Conservation (phyloP, 2,329 filamentous ascomycete genomes). For the Colletotrichum magnum region DNA sequence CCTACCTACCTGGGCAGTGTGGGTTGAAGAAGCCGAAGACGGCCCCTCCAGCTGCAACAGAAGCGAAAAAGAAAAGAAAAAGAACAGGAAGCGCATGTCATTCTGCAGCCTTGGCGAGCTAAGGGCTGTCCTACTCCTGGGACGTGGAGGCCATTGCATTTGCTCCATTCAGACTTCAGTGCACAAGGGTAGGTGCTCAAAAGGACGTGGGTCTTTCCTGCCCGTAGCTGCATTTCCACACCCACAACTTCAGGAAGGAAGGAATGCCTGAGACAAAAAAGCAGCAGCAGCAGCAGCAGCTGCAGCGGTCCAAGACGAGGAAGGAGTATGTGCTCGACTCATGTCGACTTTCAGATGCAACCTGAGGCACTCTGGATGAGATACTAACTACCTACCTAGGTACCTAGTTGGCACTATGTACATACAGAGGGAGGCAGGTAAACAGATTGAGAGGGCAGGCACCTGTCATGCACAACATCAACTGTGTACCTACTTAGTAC, state of each 20-base stretch:
- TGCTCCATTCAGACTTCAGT: too few relatives aligned
- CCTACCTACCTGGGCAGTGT: background rate
- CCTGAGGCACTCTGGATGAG: background rate
- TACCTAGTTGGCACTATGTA: too few relatives aligned
- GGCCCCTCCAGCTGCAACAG: slow-evolving; percentile 27
- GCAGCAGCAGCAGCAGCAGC: background rate
- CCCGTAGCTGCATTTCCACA: slow-evolving; percentile 7
- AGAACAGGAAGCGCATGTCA: slow-evolving; percentile 30
- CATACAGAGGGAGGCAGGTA: too few relatives aligned
- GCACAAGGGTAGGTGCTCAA: background rate
- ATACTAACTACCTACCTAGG: too few relatives aligned
- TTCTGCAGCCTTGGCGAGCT: slow-evolving; percentile 23
- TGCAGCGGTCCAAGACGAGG: background rate
- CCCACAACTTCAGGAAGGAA: background rate
- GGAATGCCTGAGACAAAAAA: background rate
- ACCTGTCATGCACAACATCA: slow-evolving; percentile 3
- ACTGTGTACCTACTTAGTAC: too few relatives aligned
- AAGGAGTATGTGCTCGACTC: background rate
- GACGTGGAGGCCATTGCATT: background rate
- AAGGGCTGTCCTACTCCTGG: slow-evolving; percentile 10
- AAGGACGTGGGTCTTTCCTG: slow-evolving; percentile 28
- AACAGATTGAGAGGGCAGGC: background rate
- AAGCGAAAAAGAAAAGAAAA: slow-evolving; percentile 32
- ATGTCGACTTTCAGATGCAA: background rate
- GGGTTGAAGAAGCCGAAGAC: slow-evolving; percentile 43